Evolutionary conservation across 305 asterid genomes (phyloP).

Genomic region (Fraxinus baroniana): DNA sequence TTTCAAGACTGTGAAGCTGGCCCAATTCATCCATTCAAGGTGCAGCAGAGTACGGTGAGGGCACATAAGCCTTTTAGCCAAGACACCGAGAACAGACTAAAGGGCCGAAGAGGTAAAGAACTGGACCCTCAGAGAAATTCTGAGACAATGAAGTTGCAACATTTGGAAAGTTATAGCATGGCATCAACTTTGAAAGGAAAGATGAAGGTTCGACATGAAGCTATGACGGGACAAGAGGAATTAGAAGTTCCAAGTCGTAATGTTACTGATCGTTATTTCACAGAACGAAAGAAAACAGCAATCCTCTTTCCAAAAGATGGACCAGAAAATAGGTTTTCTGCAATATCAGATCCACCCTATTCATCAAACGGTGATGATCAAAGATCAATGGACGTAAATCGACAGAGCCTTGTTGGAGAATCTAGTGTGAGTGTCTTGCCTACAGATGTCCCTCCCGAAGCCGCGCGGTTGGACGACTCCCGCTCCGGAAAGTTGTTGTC

Average conservation of each 20-base stretch:
- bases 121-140: constrained; percentile 6
- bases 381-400: constrained; percentile 22
- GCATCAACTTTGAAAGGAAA: constrained; percentile 33
- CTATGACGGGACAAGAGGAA: constrained; percentile 19
- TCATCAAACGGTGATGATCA: constrained; percentile 15
- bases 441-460: constrained; percentile 22
- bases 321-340: constrained; percentile 18
- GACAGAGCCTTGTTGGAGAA: constrained; percentile 29
- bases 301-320: constrained; percentile 25
- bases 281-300: constrained; percentile 20
- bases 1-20: constrained; percentile 25
- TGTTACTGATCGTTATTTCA: constrained; percentile 25
- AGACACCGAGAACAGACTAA: constrained; percentile 20
- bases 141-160: constrained; percentile 24
- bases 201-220: constrained; percentile 26
- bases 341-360: constrained; percentile 20
- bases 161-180: constrained; percentile 17
- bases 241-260: constrained; percentile 14
- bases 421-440: constrained; percentile 16
- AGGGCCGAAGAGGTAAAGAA: constrained; percentile 21
- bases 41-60: constrained; percentile 25
- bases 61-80: constrained; percentile 27
- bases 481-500: constrained; percentile 25
- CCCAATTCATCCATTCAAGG: constrained; percentile 26
- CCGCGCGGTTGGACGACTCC: constrained; percentile 18